Percentiles rank a stretch among this genome's conserved stretches.
phyloP scores from a whole-genome alignment of 108 stramenopile genomes.

The Aurantiochytrium sp. region DNA sequence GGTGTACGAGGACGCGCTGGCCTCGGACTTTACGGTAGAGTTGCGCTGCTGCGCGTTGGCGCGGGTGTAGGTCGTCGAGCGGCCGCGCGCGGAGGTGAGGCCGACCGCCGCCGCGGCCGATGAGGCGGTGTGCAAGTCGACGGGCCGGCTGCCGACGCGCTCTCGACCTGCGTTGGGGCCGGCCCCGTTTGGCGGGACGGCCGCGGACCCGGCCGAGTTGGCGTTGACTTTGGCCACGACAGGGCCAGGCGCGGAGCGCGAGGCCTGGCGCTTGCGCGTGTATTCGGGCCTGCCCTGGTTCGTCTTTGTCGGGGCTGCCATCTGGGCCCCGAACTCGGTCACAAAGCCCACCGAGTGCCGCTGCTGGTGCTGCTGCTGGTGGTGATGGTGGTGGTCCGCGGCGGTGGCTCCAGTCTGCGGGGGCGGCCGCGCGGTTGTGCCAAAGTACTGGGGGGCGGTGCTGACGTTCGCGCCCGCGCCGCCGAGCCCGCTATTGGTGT shows the following conservation, averaged over 20 bases:
- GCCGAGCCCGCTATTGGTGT: no score
- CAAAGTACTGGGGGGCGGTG: no score
- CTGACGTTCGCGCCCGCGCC: no score
- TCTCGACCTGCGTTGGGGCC: background rate
- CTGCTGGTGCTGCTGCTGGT: background rate
- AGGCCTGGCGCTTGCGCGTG: constrained; percentile 30
- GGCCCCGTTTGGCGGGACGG: background rate
- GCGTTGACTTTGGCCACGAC: background rate
- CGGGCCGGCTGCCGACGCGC: background rate
- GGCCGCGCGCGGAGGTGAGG: background rate
- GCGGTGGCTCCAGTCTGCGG: background rate
- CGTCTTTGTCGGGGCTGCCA: background rate
- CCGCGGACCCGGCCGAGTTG: background rate
- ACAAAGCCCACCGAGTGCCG: background rate
- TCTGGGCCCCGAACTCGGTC: background rate
- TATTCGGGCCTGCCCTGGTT: background rate
- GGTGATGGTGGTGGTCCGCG: background rate
- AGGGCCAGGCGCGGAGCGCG: background rate
- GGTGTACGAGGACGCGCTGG: background rate
- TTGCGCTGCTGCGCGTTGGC: background rate
- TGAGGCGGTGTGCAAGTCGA: background rate
- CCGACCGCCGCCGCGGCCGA: background rate
- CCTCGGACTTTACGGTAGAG: background rate
- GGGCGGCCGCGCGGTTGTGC: no score
- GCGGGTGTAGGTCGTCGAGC: background rate